Percentiles rank a stretch among this genome's conserved stretches.
phyloP scores from a whole-genome alignment of 1,284 basidiomycete species.

The Puccinia coronata region DNA sequence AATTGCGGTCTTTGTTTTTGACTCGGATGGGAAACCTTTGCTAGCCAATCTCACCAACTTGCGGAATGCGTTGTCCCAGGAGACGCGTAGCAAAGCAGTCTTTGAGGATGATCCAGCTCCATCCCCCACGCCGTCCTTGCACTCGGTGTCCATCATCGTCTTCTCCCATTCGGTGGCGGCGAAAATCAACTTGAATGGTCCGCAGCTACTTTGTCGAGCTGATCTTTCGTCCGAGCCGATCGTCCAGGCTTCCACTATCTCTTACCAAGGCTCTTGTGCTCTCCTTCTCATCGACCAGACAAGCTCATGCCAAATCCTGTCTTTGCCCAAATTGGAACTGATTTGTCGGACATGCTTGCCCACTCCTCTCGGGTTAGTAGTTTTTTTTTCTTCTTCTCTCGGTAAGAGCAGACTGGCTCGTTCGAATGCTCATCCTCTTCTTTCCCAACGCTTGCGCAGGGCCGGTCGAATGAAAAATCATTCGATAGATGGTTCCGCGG shows the following conservation, averaged over 20 bases:
- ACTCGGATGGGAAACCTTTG: conserved; percentile 17
- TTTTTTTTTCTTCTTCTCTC: neutral
- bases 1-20: conserved; percentile 33
- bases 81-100: conserved; percentile 8
- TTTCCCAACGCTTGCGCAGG: neutral
- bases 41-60: conserved; percentile 22
- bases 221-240: conserved; percentile 23
- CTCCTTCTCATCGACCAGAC: conserved; percentile 44
- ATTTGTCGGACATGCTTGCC: conserved; percentile 42
- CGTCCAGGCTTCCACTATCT: conserved; percentile 24
- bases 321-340: conserved; percentile 36
- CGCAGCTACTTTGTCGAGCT: conserved; percentile 20
- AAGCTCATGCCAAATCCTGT: conserved; percentile 23
- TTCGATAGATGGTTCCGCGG: conserved; percentile 25
- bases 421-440: neutral
- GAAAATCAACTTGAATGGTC: conserved; percentile 34
- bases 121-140: neutral
- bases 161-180: conserved; percentile 8
- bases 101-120: conserved; percentile 3
- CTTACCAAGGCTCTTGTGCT: conserved; percentile 19
- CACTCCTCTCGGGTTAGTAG: conserved; percentile 9
- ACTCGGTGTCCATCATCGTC: conserved; percentile 37
- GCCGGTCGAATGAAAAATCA: neutral
- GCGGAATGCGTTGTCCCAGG: conserved; percentile 25
- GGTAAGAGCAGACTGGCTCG: neutral